phyloP scores from a whole-genome alignment of 441 rosid genomes.

The Pelargonium myrrhifolium region DNA sequence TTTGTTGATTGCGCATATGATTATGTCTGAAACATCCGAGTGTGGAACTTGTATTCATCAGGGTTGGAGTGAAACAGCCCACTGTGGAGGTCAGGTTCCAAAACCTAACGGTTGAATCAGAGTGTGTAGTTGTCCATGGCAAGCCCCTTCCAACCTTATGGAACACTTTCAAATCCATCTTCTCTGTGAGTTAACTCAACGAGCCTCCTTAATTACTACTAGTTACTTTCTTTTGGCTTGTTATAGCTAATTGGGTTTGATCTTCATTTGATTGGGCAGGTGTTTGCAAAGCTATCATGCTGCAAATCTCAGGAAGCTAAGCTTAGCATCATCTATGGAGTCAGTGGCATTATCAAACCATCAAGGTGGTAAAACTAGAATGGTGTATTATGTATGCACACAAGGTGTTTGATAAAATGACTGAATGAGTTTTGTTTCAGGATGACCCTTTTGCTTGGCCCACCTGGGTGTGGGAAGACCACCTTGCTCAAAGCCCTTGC shows the following conservation, averaged over 20 bases:
- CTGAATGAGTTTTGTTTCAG: constrained; percentile 26
- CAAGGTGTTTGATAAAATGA: background rate
- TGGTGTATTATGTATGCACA: background rate
- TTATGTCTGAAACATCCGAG: too few relatives aligned
- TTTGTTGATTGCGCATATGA: too few relatives aligned
- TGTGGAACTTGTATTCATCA: too few relatives aligned
- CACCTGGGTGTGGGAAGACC: constrained; percentile 71
- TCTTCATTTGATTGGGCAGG: constrained; percentile 20
- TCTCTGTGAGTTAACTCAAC: constrained; percentile 30
- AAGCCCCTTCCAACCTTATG: constrained; percentile 54
- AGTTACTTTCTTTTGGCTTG: background rate
- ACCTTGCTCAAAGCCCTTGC: constrained; percentile 49
- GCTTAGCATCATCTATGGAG: constrained; percentile 34
- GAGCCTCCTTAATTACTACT: background rate
- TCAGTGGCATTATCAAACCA: constrained; percentile 43
- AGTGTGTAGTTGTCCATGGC: constrained; percentile 40
- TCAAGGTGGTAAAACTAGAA: constrained; percentile 27
- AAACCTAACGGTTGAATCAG: constrained; percentile 39
- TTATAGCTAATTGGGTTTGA: constrained; percentile 1
- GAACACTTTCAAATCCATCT: constrained; percentile 29
- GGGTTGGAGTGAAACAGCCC: constrained; percentile 42
- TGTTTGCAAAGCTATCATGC: constrained; percentile 15
- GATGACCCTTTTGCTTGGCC: constrained; percentile 58
- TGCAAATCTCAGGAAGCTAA: constrained; percentile 26
- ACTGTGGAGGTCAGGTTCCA: constrained; percentile 46